A percentile compares a stretch with the other conserved stretches of the same genome.
phyloP scores from a whole-genome alignment of 371 early-diverging fungal genomes.

The Saksenaea vasiformis region DNA sequence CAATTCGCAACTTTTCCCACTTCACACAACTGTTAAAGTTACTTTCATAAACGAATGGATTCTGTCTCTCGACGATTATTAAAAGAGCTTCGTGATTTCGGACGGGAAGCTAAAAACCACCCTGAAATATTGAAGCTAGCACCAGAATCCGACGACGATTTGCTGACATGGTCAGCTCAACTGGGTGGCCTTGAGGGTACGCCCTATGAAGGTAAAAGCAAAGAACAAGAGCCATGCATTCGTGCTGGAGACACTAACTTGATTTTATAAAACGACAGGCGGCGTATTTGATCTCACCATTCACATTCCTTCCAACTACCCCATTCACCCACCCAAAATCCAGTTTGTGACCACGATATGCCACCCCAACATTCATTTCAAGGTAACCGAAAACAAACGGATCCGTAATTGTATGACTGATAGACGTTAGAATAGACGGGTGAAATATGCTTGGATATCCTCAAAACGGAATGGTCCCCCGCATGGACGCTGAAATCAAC shows the following conservation, averaged over 20 bases:
- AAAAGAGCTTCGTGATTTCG: conserved; percentile 64
- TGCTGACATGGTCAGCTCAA: conserved; percentile 87
- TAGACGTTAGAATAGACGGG: conserved; percentile 56
- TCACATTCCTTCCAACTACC: conserved; percentile 64
- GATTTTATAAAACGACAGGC: conserved; percentile 34
- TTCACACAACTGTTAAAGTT: too few relatives aligned
- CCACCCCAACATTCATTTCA: conserved; percentile 81
- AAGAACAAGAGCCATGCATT: too few relatives aligned
- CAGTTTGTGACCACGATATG: conserved; percentile 79
- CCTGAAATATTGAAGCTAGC: conserved; percentile 62
- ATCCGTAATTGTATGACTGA: not conserved
- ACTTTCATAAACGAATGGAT: conserved; percentile 29
- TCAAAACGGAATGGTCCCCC: conserved; percentile 83
- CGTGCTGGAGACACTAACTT: not conserved
- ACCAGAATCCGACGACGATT: conserved; percentile 75
- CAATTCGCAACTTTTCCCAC: too few relatives aligned
- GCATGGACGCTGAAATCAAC: conserved; percentile 80
- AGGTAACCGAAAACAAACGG: conserved; percentile 39
- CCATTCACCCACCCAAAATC: conserved; percentile 74
- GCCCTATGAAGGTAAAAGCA: conserved; percentile 73
- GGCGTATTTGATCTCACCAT: conserved; percentile 64
- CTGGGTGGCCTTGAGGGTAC: conserved; percentile 82
- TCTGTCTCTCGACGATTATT: conserved; percentile 63
- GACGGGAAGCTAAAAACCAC: conserved; percentile 49
- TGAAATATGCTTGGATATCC: conserved; percentile 84